Base-by-base conservation (phyloP, 306 rosid genomes). In the Fragaria iinumae region DNA sequence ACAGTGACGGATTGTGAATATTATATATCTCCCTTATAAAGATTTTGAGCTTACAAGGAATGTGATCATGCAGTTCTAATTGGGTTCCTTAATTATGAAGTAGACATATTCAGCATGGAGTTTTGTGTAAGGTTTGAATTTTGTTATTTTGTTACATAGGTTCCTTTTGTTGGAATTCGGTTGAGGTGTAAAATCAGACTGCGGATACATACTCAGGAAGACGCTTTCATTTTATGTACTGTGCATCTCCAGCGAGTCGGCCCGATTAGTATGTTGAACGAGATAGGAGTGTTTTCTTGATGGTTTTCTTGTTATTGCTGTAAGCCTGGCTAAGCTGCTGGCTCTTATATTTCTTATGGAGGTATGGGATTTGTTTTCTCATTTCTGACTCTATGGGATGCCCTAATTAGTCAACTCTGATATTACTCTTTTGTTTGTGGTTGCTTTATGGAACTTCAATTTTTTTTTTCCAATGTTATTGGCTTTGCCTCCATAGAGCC, bases 31-130 rank as follows among this genome's bases (percentile, higher is more conserved):
- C 81, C 80, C 69, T 87, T 84, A 68, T 80, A 70, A 69, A 79
- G 88, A 87, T 85, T 84, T 80, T 86, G 84, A 84, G 88, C 81
- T 90, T 78, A 74, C 79, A 85, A 84, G 85, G 86, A 89, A 84
- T 87, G 81, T 87, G 84, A 80, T 83, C 88, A 85, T 76, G 86
- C 86, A 87, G 84, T 82, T 85, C 93, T 89, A 89, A 91, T 93
- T 83, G 78, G 84, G 91, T 87, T 89, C 90, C 83, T 85, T 82
- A 81, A 81, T 43, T 80, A 87, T 74, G 85, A 81, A 83, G 86
- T 87, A 88, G 83, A 90, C 90, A 83, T 79, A 84, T 88, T 75
- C 86, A 75, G 82, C 81, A 82, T 79, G 87, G 84, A 89, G 81
- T 86, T 89, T 87, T 86, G 86, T 88, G 88, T 79, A 84, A 90